These are phyloP conservation scores for Sinapis alba DNA, from an alignment of 441 rosid species.

Conservation along the genomic window DNA sequence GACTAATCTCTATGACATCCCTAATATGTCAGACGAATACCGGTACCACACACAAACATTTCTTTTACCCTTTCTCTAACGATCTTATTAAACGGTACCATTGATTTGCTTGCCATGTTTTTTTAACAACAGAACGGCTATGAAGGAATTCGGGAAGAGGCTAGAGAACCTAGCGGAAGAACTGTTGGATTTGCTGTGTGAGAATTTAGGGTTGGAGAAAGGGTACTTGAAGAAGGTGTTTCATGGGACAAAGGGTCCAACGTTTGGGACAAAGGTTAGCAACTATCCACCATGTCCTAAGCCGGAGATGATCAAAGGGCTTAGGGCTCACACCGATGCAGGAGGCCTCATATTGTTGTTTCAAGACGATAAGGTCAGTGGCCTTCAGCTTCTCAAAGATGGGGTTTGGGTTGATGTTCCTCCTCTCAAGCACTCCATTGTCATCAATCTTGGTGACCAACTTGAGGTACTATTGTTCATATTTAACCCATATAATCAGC, in stretches of 20 bases:
- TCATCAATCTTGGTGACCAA: conserved; percentile 84
- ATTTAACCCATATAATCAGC: not conserved
- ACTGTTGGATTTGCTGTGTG: conserved; percentile 58
- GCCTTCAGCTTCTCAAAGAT: conserved; percentile 83
- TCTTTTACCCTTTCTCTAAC: not conserved
- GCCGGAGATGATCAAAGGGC: conserved; percentile 78
- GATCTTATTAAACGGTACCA: not conserved
- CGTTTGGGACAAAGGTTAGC: conserved; percentile 76
- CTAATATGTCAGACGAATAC: conserved; percentile 56
- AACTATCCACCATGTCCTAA: conserved; percentile 89
- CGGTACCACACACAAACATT: conserved; percentile 34
- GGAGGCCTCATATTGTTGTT: conserved; percentile 77
- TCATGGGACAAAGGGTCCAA: conserved; percentile 68
- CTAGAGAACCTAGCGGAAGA: conserved; percentile 63
- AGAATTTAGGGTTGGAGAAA: conserved; percentile 67
- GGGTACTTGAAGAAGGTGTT: conserved; percentile 70
- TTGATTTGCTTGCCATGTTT: not conserved
- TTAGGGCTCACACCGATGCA: conserved; percentile 86
- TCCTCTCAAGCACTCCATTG: conserved; percentile 71
- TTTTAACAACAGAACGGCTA: conserved; percentile 47
- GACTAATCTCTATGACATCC: conserved; percentile 54
- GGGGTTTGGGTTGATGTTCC: conserved; percentile 80
- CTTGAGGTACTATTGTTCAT: conserved; percentile 60
- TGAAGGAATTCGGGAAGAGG: conserved; percentile 58
- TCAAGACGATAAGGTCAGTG: conserved; percentile 82